phyloP scores from a whole-genome alignment of 441 rosid species.

The Euphorbia celastroides region DNA sequence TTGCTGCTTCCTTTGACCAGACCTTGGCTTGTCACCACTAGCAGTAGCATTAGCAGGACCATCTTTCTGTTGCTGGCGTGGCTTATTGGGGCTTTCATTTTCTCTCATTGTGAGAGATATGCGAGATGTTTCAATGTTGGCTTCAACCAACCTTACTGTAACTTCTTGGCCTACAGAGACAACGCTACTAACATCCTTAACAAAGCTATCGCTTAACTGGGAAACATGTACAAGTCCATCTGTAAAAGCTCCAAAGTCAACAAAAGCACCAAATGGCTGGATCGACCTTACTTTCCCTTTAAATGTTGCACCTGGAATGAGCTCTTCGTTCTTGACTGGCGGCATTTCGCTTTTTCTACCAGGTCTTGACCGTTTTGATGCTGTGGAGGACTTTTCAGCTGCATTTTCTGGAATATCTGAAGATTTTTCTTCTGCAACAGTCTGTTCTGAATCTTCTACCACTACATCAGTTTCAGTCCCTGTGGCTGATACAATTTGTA shows the following conservation, averaged over 20 bases:
- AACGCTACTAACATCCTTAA: constrained; percentile 76
- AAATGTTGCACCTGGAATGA: constrained; percentile 68
- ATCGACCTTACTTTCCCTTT: constrained; percentile 88
- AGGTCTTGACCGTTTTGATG: constrained; percentile 43
- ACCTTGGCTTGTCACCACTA: constrained; percentile 42
- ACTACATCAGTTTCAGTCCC: constrained; percentile 68
- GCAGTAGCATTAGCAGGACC: constrained; percentile 34
- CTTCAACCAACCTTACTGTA: constrained; percentile 74
- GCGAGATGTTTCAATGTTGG: constrained; percentile 62
- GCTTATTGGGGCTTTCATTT: constrained; percentile 37
- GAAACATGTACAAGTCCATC: constrained; percentile 96
- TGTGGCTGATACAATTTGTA: constrained; percentile 37
- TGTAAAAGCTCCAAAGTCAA: constrained; percentile 89
- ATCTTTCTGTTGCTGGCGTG: constrained; percentile 32
- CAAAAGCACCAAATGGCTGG: constrained; percentile 94
- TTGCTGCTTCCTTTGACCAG: constrained; percentile 43
- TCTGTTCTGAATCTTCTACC: constrained; percentile 56
- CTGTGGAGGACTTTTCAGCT: constrained; percentile 25
- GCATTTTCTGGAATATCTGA: constrained; percentile 31
- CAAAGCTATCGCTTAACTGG: constrained; percentile 65
- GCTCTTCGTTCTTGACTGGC: constrained; percentile 51
- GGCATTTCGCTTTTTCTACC: constrained; percentile 84
- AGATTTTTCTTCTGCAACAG: constrained; percentile 38
- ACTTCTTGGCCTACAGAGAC: constrained; percentile 96
- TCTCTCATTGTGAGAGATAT: constrained; percentile 83